Evolutionary conservation across 768 basidiomycete species (phyloP).

Genomic region (Collybia sp.): DNA sequence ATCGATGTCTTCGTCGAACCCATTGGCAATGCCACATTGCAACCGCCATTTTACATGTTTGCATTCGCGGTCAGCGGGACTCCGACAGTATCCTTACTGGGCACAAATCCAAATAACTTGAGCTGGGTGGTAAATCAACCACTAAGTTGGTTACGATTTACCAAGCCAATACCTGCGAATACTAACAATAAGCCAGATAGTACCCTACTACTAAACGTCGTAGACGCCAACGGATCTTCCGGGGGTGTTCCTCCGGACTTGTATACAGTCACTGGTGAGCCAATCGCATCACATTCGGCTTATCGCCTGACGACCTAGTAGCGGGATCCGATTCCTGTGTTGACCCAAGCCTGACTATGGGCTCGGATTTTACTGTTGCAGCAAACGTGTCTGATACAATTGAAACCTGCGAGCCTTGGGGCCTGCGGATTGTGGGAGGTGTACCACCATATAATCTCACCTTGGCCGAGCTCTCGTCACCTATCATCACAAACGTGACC

Average conservation of each 20-base stretch:
- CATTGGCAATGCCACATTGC: too few relatives aligned
- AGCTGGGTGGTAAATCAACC: constrained; percentile 38
- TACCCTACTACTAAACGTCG: constrained; percentile 35
- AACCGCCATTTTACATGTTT: constrained; percentile 37
- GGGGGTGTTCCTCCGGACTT: constrained; percentile 32
- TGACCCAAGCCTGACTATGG: background rate
- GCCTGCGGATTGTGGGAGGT: constrained; percentile 37
- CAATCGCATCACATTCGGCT: background rate
- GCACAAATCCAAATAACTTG: constrained; percentile 27
- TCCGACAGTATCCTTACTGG: constrained; percentile 29
- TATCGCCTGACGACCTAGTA: too few relatives aligned
- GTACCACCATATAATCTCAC: constrained; percentile 39
- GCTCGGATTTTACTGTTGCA: constrained; percentile 12
- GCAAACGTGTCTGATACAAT: constrained; percentile 33
- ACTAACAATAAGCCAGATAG: constrained; percentile 25
- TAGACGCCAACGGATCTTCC: constrained; percentile 37
- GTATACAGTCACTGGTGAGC: constrained; percentile 32
- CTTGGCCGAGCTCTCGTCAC: constrained; percentile 30
- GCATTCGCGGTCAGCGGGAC: constrained; percentile 33
- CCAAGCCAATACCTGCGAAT: background rate
- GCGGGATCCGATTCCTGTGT: constrained; percentile 7
- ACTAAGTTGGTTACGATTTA: constrained; percentile 24
- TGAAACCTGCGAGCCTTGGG: constrained; percentile 43
- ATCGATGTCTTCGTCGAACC: too few relatives aligned
- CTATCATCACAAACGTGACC: constrained; percentile 36